Percentiles rank a stretch among this genome's conserved stretches.
Evolutionary conservation across 805 yeast genomes (phyloP).

Genomic region (Yarrowia sp.): DNA sequence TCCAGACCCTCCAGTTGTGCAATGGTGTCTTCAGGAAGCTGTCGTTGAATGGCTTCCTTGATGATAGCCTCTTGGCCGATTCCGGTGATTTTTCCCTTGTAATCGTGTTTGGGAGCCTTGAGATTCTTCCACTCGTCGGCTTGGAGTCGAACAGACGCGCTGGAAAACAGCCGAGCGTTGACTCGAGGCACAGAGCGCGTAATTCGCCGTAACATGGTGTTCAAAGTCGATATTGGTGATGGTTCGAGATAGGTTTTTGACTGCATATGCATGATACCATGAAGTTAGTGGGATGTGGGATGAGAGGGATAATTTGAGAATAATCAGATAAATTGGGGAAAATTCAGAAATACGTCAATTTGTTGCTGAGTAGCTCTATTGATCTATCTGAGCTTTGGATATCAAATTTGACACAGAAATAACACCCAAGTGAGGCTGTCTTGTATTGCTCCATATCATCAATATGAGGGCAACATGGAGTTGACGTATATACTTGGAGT

Average conservation of each 20-base stretch:
- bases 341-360: too few species aligned
- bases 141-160: not conserved
- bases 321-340: too few species aligned
- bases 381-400: too few species aligned
- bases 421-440: too few species aligned
- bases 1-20: not conserved
- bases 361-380: too few species aligned
- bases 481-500: too few species aligned
- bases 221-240: not conserved
- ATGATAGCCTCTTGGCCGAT: slow-evolving; percentile 15
- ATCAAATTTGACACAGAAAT: too few species aligned
- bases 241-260: not conserved
- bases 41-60: slow-evolving; percentile 19
- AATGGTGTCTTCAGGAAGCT: slow-evolving; percentile 23
- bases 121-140: slow-evolving; percentile 15
- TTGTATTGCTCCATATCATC: too few species aligned
- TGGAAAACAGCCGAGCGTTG: slow-evolving; percentile 1
- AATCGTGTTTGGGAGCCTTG: slow-evolving; percentile 36
- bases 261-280: slow-evolving; percentile 12
- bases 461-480: too few species aligned
- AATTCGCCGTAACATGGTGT: slow-evolving; percentile 27
- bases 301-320: too few species aligned
- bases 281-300: too few species aligned
- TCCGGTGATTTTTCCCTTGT: slow-evolving; percentile 14
- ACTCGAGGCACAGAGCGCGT: not conserved